Base-by-base conservation (phyloP, 768 basidiomycete species). In the Dioszegia crocea region DNA sequence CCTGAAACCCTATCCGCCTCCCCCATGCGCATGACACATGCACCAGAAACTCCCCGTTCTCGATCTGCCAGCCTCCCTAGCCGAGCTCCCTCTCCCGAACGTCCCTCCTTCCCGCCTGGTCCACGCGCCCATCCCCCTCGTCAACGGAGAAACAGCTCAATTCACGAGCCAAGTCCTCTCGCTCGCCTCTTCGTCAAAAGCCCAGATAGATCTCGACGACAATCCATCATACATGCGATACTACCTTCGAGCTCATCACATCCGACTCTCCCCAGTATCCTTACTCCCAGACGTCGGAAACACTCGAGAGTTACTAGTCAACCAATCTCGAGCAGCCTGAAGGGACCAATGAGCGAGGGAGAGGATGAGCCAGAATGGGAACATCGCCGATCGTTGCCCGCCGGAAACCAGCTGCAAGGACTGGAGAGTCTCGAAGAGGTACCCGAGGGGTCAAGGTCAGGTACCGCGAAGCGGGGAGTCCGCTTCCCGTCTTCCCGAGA, bases 111-210 rank as follows among this genome's bases (percentile, higher is more conserved):
- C 30, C 29, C 53, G 27, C 24, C 56, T 29, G 11, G 24, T 45
- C 55, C 56, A 26, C 36, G 51, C 24, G 51, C 47, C 4, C 60
- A 67, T 45, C 63, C 61, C 0, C n/a, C n/a, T n/a, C 47, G 75
- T 9, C 55, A 33, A 14, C 33, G 33, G 6, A 33, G 73, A 27
- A 70, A 71, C 29, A 67, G 64, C 47, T 70, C 70, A 3, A 66
- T 71, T 4, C 64, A 70, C n/a, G 76, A 74, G 39, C 74, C 74
- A 0, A 68, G 66, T 54, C 76, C 76, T 0, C 59, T 77, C 5
- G 76, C 76, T 5, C 53, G 74, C 31, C 58, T 77, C 4, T 77
- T 77, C 57, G 63, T 75, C 21, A 53, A 53, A 26, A 40, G 51
- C 26, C 51, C 51, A 10, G 51, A 53, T 27, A 12, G 38, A n/a